A percentile compares a stretch with the other conserved stretches of the same genome.
Evolutionary conservation across 768 basidiomycete species (phyloP).

Genomic region (Tubosaeta sp.): DNA sequence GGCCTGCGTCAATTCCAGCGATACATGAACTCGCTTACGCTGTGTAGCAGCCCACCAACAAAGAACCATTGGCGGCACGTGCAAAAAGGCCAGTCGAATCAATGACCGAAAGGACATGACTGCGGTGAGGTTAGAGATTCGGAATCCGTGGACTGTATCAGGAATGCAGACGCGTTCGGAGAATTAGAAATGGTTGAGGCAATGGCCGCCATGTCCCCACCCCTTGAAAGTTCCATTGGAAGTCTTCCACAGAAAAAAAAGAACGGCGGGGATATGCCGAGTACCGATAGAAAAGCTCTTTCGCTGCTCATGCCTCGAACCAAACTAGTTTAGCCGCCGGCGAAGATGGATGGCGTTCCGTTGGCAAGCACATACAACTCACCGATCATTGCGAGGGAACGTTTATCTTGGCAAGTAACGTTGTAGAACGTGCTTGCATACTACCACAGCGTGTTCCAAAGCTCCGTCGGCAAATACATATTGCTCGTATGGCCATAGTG

Average conservation of each 20-base stretch:
- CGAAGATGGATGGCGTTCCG: not conserved
- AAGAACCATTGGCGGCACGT: not conserved
- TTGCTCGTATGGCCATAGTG: not conserved
- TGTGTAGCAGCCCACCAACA: not conserved
- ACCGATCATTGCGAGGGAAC: not conserved
- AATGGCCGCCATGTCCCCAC: constrained; percentile 6
- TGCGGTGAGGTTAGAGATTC: constrained; percentile 9
- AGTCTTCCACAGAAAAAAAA: constrained; percentile 10
- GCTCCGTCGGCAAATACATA: not conserved
- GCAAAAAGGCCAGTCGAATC: not conserved
- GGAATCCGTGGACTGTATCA: not conserved
- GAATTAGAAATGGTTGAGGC: not conserved
- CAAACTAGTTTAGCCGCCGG: constrained; percentile 6
- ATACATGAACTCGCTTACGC: not conserved
- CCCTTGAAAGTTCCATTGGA: constrained; percentile 20
- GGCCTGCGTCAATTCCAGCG: not conserved
- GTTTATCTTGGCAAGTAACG: not conserved
- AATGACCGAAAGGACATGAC: constrained; percentile 2
- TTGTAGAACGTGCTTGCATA: not conserved
- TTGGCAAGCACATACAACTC: not conserved
- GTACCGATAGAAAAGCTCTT: not conserved
- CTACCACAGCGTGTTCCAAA: constrained; percentile 10
- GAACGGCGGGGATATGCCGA: constrained; percentile 12
- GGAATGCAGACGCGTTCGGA: not conserved
- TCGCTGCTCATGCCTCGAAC: not conserved